Percentiles rank a stretch among this genome's conserved stretches.
These are phyloP conservation scores for Plectosphaerella sp. DNA, from an alignment of 2,329 filamentous ascomycete genomes.

Conservation along the genomic window DNA sequence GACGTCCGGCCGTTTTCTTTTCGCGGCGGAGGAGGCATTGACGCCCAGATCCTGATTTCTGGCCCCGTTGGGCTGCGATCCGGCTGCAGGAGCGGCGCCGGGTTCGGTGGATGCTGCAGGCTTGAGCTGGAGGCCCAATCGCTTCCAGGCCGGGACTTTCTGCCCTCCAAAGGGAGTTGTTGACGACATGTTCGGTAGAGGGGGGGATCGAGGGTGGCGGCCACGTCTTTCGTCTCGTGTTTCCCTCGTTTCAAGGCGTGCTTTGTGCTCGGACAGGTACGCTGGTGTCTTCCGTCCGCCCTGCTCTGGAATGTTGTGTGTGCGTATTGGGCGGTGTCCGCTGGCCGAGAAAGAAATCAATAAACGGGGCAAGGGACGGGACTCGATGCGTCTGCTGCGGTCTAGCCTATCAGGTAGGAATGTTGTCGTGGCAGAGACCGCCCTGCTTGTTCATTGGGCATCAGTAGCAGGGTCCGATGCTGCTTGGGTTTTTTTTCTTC, in stretches of 20 bases:
- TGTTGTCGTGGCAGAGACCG: constrained; percentile 7
- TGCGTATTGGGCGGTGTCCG: constrained; percentile 5
- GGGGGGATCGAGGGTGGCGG: background rate
- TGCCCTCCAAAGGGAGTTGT: constrained; percentile 33
- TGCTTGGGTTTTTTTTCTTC: constrained; percentile 6
- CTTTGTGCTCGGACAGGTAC: background rate
- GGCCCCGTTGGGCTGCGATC: constrained; percentile 18
- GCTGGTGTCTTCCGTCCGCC: constrained; percentile 4
- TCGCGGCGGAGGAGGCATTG: constrained; percentile 14
- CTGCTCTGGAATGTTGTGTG: constrained; percentile 7
- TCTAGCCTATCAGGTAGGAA: constrained; percentile 9
- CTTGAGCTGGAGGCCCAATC: constrained; percentile 61
- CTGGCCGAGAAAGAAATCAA: constrained; percentile 2
- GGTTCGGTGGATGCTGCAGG: constrained; percentile 15
- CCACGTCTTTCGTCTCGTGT: background rate
- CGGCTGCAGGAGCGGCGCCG: constrained; percentile 11
- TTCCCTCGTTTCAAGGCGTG: background rate
- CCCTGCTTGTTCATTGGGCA: constrained; percentile 9
- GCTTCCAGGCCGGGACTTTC: constrained; percentile 55
- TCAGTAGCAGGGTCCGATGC: constrained; percentile 6
- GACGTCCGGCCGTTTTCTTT: constrained; percentile 14
- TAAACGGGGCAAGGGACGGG: constrained; percentile 6
- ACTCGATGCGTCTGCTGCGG: constrained; percentile 6
- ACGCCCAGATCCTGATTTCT: constrained; percentile 12
- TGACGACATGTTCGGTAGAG: constrained; percentile 35